Base-by-base conservation (phyloP, 495 filamentous ascomycete species). In the Tuber indicum region DNA sequence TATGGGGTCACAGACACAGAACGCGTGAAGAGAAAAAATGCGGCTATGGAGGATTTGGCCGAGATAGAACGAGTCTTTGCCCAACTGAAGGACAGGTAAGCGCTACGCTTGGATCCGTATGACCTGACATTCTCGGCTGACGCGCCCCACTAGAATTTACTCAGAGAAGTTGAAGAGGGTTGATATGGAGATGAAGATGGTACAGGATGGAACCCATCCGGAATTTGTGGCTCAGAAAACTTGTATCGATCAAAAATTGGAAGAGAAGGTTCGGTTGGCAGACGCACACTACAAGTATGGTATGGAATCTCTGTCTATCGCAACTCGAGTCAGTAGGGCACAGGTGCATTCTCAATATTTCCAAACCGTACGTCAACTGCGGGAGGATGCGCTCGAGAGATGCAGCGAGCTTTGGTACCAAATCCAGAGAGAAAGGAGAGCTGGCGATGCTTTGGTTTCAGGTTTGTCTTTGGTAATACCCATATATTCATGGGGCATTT, bases 381-480 rank as follows among this genome's bases (percentile, higher is more conserved):
- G 96, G 43, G 96, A 98, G 80, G 86, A 86, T 72, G 88, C 91
- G n/a, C 87, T 97, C 8, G 91, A 93, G 77, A 86, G 89, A 76
- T 88, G 94, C 76, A 94, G 93, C 83, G 90, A 93, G 83, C 89
- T 94, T 77, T 95, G 92, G 86, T 96, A 97, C 84, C 90, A 93
- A 75, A 93, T 97, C 76, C 94, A 97, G 82, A 91, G 94, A 84
- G 94, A 97, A 83, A 89, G 95, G 72, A 89, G 95, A 85, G 92
- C 91, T 80, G 89, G 90, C 73, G 93, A 95, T 82, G 91, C 91
- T 78, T 88, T 92, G 75, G 91, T 96, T 79, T 91, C 92, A 71
- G 92, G 96, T 83, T 83, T 74, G 78, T 80, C 66, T 75, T 79
- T 93, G 91, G 80, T 89, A 88, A 73, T 46, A 42, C 75, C 47